Base-by-base conservation (phyloP, 2,329 filamentous ascomycete species). In the Laburnicola sp. region DNA sequence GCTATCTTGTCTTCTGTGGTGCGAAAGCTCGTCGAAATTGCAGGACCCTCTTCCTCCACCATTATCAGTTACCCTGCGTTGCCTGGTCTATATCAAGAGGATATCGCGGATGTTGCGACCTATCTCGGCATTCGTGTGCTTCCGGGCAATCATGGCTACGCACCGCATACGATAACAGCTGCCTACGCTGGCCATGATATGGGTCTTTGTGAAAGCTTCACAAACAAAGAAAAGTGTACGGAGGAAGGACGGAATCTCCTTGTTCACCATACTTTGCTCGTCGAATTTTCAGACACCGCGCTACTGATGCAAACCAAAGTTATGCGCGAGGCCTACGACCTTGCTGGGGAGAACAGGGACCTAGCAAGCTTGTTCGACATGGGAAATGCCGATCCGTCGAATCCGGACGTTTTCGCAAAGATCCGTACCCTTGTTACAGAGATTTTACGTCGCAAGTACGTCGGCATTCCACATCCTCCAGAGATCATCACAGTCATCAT, bases 131-230 rank as follows among this genome's bases (percentile, higher is more conserved):
- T 57, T 30, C 44, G 23, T 9, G n/a, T 43, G 36, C 41, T 57
- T n/a, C 1, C 23, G n/a, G 40, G 48, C n/a, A 40, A 32, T 22
- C 42, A 51, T 30, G 2, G 25, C 9, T 44, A 51, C 21, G 50
- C 44, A 16, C 48, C 45, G n/a, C 48, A 32, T 35, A 44, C 26
- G 11, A 39, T 54, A 6, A 42, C 45, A 28, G 43, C 51, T n/a
- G 48, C 48, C 5, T 57, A 49, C 26, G 51, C 51, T 36, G 54
- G 51, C 8, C 39, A 54, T 42, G 41, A 48, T 21, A 48, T 54
- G 48, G 51, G 54, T 9, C 37, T 54, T n/a, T 51, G 47, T 35
- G n/a, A 34, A 27, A 41, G 30, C 35, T 53, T 37, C 30, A 35
- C 3, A 7, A 30, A 53, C 28, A 10, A 32, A 28, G 39, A 48